Base-by-base conservation (phyloP, 2,329 filamentous ascomycete species). In the Colletotrichum sp. region DNA sequence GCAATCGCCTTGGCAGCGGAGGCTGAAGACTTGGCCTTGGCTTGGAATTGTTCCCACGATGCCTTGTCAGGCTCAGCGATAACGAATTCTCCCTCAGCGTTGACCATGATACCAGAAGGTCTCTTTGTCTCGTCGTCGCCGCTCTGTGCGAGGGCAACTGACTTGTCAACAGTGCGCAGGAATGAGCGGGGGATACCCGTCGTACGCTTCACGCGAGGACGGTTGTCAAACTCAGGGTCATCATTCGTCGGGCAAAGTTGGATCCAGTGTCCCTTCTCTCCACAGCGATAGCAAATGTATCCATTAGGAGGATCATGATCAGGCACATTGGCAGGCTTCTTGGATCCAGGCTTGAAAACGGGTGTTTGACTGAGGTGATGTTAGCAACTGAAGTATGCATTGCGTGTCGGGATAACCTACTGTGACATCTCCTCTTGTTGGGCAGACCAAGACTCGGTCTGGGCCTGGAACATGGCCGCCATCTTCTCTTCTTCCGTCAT, bases 241-340 rank as follows among this genome's bases (percentile, higher is more conserved):
- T 98, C 95, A 84, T 99, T 99, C n/a, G 96, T 99, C 8, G 97
- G 97, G 82, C 97, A 99, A 68, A 95, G 92, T 86, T 98, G 96
- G 77, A 99, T 99, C 96, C 96, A 99, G 84, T 99, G 97, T n/a
- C 96, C 97, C 87, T 98, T 98, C 84, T 98, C 94, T 77, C 96
- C 94, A 85, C 97, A 99, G 66, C 97, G 94, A 83, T 98, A 98
- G 86, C 97, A 99, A 77, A 98, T 94, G 84, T 99, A 99, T 69
- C 96, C 96, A 69, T 94, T 94, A 2, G 97, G 97, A 4, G 97
- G 96, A 61, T 97, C 95, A 82, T 98, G 96, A 80, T 98, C 96
- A 6, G 97, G 97, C 32, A 98, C 94, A 78, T 95, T 94, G 73
- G 91, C 89, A 6, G 91, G 90, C 78, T 92, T 90, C 81, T 97